phyloP scores from a whole-genome alignment of 495 filamentous ascomycete species.

The Acidomyces sp. region DNA sequence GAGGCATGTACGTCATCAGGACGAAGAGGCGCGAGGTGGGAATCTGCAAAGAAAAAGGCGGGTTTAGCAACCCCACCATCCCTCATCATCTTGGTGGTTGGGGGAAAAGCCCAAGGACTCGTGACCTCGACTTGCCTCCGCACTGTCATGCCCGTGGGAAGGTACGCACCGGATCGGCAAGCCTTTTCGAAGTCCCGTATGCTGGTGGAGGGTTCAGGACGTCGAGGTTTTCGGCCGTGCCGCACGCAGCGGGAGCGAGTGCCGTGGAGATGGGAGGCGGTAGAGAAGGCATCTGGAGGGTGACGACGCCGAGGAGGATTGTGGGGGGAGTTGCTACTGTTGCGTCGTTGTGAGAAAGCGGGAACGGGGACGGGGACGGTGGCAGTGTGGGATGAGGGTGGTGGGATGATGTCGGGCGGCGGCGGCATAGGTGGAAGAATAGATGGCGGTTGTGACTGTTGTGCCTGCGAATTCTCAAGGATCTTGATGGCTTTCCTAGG shows the following conservation, averaged over 20 bases:
- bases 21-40: too few relatives aligned
- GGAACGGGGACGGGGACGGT: too few relatives aligned
- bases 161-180: conserved; percentile 11
- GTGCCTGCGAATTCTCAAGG: background rate
- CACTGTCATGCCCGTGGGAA: conserved; percentile 9
- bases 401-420: background rate
- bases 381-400: too few relatives aligned
- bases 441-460: too few relatives aligned
- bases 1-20: too few relatives aligned
- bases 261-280: conserved; percentile 5
- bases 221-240: conserved; percentile 13
- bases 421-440: too few relatives aligned
- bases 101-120: conserved; percentile 7
- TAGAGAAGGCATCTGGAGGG: conserved; percentile 2
- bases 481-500: conserved; percentile 6
- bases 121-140: conserved; percentile 14
- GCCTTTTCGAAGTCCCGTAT: conserved; percentile 4
- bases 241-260: conserved; percentile 13
- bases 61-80: too few relatives aligned
- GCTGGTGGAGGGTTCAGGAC: background rate
- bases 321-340: background rate
- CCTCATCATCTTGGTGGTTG: background rate
- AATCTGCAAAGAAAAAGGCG: too few relatives aligned
- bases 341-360: background rate
- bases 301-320: background rate